These are phyloP conservation scores for Hamigera avellanea DNA, from an alignment of 495 filamentous ascomycete species.

Conservation along the genomic window DNA sequence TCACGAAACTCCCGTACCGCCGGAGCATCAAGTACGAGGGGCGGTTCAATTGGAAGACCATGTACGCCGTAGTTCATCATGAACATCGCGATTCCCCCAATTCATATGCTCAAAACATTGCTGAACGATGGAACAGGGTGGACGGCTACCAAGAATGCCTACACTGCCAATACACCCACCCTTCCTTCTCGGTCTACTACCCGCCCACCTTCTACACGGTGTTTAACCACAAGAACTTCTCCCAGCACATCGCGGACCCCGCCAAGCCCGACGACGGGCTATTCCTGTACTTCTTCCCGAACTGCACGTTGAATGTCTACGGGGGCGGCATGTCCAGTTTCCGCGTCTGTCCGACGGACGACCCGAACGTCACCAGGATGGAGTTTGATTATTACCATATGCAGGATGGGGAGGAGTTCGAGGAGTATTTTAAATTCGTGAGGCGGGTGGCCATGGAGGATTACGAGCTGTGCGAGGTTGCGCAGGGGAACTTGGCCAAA, in stretches of 20 bases:
- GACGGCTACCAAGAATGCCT: constrained; percentile 54
- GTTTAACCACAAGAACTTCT: constrained; percentile 45
- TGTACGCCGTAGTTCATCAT: constrained; percentile 29
- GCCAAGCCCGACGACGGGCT: constrained; percentile 41
- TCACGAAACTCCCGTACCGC: constrained; percentile 42
- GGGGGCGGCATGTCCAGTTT: constrained; percentile 51
- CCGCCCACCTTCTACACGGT: constrained; percentile 48
- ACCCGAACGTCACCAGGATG: constrained; percentile 45
- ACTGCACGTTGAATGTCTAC: constrained; percentile 50
- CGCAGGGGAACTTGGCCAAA: constrained; percentile 41
- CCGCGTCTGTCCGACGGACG: constrained; percentile 41
- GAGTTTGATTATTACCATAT: constrained; percentile 53
- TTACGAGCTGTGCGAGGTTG: constrained; percentile 48
- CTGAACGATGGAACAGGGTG: too few species aligned
- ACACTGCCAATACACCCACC: constrained; percentile 53
- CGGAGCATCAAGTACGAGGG: constrained; percentile 47
- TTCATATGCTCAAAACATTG: background rate
- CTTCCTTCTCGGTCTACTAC: constrained; percentile 46
- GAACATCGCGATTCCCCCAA: background rate
- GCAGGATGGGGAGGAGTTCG: constrained; percentile 42
- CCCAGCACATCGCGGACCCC: constrained; percentile 46
- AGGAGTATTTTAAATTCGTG: constrained; percentile 48
- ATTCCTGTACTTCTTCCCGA: constrained; percentile 53
- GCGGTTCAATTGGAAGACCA: constrained; percentile 54
- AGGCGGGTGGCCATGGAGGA: constrained; percentile 50